A percentile compares a stretch with the other conserved stretches of the same genome.
Evolutionary conservation across 129 eudicot genomes (phyloP).

Genomic region (Escallonia rubra): DNA sequence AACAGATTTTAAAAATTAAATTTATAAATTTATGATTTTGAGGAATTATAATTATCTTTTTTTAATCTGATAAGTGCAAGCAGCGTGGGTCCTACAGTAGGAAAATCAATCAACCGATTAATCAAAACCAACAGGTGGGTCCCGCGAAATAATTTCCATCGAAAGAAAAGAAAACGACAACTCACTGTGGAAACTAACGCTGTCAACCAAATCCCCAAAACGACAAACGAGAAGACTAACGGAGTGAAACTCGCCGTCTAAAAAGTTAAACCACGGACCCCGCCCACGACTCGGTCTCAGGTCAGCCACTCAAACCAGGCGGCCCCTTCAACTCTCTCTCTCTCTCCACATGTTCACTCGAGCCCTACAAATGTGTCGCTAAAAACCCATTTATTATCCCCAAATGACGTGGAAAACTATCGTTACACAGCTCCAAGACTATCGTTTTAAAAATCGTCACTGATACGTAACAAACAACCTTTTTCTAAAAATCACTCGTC

Average conservation of each 20-base stretch:
- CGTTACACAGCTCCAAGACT: no score
- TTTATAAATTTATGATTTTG: no score
- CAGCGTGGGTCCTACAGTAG: no score
- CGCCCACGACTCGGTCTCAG: conserved; percentile 5
- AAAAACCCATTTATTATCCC: no score
- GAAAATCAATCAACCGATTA: neutral
- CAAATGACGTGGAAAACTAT: no score
- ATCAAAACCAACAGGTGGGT: neutral
- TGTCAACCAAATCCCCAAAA: neutral
- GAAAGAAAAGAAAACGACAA: neutral
- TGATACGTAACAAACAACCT: no score
- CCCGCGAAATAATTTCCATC: neutral
- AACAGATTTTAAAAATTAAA: no score
- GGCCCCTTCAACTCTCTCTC: conserved; percentile 3
- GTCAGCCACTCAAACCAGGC: conserved; percentile 19
- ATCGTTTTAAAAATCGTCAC: no score
- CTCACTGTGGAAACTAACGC: neutral
- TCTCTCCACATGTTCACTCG: neutral
- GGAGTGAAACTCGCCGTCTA: neutral
- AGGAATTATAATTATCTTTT: no score
- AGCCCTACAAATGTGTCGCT: no score
- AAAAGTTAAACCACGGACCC: neutral
- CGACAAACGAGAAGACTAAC: neutral
- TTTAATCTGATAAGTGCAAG: neutral
- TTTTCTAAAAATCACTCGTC: no score